phyloP scores from a whole-genome alignment of 1,139 yeast species.

The Arxiozyma telluris region DNA sequence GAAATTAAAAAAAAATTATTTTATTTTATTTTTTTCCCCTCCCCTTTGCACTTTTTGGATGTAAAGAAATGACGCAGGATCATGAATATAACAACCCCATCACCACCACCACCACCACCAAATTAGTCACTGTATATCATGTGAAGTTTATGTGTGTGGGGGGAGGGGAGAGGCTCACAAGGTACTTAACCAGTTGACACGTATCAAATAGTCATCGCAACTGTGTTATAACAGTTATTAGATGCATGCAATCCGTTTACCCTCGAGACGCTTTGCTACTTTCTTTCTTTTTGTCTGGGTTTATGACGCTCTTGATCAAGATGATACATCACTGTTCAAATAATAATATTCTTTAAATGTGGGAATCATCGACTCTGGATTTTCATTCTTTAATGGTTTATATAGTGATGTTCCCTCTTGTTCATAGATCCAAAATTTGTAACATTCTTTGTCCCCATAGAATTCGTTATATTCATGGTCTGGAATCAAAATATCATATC shows the following conservation, averaged over 20 bases:
- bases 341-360: constrained; percentile 1
- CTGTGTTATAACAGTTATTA: too few species aligned
- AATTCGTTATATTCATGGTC: constrained; percentile 42
- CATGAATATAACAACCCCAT: too few species aligned
- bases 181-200: too few species aligned
- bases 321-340: neutral
- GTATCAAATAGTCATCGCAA: too few species aligned
- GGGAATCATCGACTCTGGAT: constrained; percentile 7
- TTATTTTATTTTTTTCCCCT: too few species aligned
- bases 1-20: too few species aligned
- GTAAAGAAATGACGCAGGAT: too few species aligned
- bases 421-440: constrained; percentile 40
- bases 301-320: neutral
- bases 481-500: constrained; percentile 38
- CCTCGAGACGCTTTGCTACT: neutral
- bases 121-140: too few species aligned
- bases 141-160: too few species aligned
- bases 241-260: neutral
- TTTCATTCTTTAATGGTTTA: constrained; percentile 19
- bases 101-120: too few species aligned
- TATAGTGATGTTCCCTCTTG: constrained; percentile 22
- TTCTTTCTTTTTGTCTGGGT: neutral
- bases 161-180: too few species aligned
- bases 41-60: too few species aligned
- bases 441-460: constrained; percentile 39